phyloP scores from a whole-genome alignment of 164 flowering plant genomes.

The Vitis rotundifolia region DNA sequence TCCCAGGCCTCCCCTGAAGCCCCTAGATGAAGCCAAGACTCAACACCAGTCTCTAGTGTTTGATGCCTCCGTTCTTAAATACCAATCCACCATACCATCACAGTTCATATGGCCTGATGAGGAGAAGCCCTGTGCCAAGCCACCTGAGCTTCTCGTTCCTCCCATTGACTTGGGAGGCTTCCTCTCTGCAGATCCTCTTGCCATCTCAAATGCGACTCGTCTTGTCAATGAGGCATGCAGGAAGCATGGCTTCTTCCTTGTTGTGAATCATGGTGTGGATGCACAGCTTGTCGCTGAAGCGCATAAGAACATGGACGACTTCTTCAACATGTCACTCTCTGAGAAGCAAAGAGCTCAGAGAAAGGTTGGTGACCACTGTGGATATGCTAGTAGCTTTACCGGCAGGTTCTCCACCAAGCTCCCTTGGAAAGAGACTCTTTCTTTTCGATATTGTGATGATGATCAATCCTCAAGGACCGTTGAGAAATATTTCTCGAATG shows the following conservation, averaged over 20 bases:
- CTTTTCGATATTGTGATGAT: constrained; percentile 43
- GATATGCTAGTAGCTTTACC: constrained; percentile 69
- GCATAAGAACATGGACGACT: constrained; percentile 37
- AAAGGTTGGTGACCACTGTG: constrained; percentile 52
- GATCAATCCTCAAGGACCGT: constrained; percentile 18
- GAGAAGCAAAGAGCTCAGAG: constrained; percentile 61
- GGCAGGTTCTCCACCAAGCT: constrained; percentile 66
- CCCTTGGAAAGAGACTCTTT: constrained; percentile 84
- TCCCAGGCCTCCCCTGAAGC: background rate
- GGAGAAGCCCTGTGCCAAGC: constrained; percentile 42
- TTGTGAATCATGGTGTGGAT: constrained; percentile 63
- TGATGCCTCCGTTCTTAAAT: constrained; percentile 36
- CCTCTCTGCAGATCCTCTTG: constrained; percentile 42
- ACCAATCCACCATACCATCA: constrained; percentile 41
- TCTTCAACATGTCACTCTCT: constrained; percentile 42
- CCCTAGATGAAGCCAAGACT: background rate
- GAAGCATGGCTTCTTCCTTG: constrained; percentile 64
- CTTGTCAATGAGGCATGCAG: constrained; percentile 50
- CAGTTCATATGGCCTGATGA: constrained; percentile 77
- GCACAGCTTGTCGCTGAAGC: constrained; percentile 38
- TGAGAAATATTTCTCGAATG: constrained; percentile 37
- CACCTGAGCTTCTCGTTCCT: constrained; percentile 44
- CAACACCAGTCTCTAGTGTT: constrained; percentile 11
- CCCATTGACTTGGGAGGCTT: constrained; percentile 49
- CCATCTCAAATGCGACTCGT: constrained; percentile 16